These are phyloP conservation scores for Esteya vermicola DNA, from an alignment of 2,329 filamentous ascomycete species.

Conservation along the genomic window DNA sequence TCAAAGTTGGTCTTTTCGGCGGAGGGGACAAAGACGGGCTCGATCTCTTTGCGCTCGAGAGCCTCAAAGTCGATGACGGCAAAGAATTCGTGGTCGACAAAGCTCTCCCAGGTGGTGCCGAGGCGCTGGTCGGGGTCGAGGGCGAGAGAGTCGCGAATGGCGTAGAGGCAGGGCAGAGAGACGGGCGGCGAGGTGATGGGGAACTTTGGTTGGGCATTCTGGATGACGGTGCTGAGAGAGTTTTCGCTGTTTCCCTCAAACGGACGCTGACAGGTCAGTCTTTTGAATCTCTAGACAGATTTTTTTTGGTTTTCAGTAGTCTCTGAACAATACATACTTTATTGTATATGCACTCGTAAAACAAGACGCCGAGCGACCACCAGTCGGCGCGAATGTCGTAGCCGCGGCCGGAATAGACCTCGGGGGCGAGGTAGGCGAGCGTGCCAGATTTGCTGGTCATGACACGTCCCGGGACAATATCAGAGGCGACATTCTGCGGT, in stretches of 20 bases:
- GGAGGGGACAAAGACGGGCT: constrained; percentile 83
- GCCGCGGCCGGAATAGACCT: constrained; percentile 82
- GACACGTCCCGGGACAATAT: constrained; percentile 67
- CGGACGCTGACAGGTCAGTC: constrained; percentile 60
- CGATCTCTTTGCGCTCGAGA: constrained; percentile 73
- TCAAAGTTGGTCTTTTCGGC: constrained; percentile 99
- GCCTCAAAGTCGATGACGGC: constrained; percentile 68
- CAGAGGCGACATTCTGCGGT: constrained; percentile 85
- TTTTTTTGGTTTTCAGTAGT: too few relatives aligned
- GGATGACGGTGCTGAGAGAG: constrained; percentile 64
- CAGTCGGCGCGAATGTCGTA: constrained; percentile 89
- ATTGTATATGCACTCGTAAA: constrained; percentile 99
- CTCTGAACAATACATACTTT: too few relatives aligned
- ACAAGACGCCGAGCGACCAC: constrained; percentile 97
- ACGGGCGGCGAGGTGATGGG: constrained; percentile 89
- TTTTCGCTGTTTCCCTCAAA: constrained; percentile 86
- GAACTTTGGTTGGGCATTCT: constrained; percentile 69
- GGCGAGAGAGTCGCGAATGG: constrained; percentile 72
- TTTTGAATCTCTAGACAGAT: too few relatives aligned
- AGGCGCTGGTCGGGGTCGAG: constrained; percentile 68
- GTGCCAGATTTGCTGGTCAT: constrained; percentile 95
- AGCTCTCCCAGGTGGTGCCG: constrained; percentile 74
- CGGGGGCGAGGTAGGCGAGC: constrained; percentile 85
- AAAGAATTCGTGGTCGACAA: constrained; percentile 84
- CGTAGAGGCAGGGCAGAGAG: constrained; percentile 73